Percentiles rank a stretch among this genome's conserved stretches.
Conservation (phyloP, 2,329 filamentous ascomycete species). For the Endocalyx cinctus region DNA sequence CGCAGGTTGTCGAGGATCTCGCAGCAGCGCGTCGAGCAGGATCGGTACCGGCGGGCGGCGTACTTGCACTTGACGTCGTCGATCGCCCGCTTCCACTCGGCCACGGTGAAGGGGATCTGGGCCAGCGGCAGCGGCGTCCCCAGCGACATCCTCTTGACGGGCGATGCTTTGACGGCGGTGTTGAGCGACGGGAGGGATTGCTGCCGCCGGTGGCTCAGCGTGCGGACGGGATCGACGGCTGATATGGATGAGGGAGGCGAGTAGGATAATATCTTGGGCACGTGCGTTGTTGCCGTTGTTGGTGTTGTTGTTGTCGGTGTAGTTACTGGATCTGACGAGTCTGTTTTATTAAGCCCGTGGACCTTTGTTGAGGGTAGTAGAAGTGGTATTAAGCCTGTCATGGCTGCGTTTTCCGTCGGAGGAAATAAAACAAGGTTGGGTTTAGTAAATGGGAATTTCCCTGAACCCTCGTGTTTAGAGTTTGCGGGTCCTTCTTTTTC, state of each 20-base stretch:
- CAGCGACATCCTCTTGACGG: constrained; percentile 18
- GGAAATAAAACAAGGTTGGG: neutral
- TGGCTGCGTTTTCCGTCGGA: constrained; percentile 6
- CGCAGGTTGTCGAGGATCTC: constrained; percentile 48
- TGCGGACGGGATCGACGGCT: no score
- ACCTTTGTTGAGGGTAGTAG: constrained; percentile 15
- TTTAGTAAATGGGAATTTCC: neutral
- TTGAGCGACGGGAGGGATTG: constrained; percentile 22
- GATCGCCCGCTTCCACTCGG: constrained; percentile 49
- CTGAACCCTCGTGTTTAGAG: no score
- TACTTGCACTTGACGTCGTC: constrained; percentile 52
- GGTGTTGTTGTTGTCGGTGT: constrained; percentile 5
- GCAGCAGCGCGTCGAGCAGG: constrained; percentile 48
- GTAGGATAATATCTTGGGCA: no score
- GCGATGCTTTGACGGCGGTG: constrained; percentile 5
- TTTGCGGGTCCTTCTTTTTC: no score
- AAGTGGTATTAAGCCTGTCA: constrained; percentile 24
- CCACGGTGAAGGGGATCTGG: constrained; percentile 37
- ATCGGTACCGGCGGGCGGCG: constrained; percentile 44
- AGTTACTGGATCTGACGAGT: no score
- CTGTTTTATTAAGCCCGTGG: no score
- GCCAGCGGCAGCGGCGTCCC: constrained; percentile 17
- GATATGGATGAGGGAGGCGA: no score
- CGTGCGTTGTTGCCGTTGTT: constrained; percentile 1
- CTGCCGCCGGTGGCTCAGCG: constrained; percentile 20